Conservation (phyloP, 2,329 filamentous ascomycete genomes). For the Monilinia fructicola region DNA sequence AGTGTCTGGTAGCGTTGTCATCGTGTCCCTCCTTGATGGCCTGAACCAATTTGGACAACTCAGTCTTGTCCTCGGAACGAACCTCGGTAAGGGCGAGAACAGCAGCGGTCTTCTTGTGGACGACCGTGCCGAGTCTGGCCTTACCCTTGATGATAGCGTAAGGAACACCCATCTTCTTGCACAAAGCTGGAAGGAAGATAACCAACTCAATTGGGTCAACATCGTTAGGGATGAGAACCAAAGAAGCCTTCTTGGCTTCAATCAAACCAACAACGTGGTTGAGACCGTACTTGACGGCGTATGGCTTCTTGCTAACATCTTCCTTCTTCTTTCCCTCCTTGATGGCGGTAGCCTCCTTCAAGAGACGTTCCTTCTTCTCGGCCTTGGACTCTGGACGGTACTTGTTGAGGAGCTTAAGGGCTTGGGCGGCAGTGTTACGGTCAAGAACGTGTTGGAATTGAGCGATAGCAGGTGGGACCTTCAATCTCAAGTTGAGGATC, state of each 20-base stretch:
- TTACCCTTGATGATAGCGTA: slow-evolving; percentile 99
- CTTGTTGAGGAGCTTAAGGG: slow-evolving; percentile 99
- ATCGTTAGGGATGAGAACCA: slow-evolving; percentile 98
- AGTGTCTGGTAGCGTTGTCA: slow-evolving; percentile 88
- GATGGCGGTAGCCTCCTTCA: slow-evolving; percentile 96
- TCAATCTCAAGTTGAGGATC: slow-evolving; percentile 97
- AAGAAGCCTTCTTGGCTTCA: slow-evolving; percentile 99
- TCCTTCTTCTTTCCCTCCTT: slow-evolving; percentile 99
- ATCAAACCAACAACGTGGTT: slow-evolving; percentile 98
- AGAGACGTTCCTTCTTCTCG: slow-evolving; percentile 99
- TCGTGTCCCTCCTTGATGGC: slow-evolving; percentile 98
- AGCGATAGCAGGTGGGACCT: slow-evolving; percentile 94
- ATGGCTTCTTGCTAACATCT: slow-evolving; percentile 99
- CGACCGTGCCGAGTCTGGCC: slow-evolving; percentile 96
- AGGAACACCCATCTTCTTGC: slow-evolving; percentile 99
- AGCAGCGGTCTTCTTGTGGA: slow-evolving; percentile 99
- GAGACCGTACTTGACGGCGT: slow-evolving; percentile 98
- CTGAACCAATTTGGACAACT: slow-evolving; percentile 94
- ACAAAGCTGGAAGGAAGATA: slow-evolving; percentile 97
- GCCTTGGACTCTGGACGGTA: slow-evolving; percentile 98
- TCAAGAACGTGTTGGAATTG: slow-evolving; percentile 98
- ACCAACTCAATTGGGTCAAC: slow-evolving; percentile 99
- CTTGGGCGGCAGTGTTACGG: slow-evolving; percentile 93
- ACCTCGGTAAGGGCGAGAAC: slow-evolving; percentile 96
- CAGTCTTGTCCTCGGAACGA: slow-evolving; percentile 95